Percentiles rank a stretch among this genome's conserved stretches.
Evolutionary conservation across 768 basidiomycete genomes (phyloP).

Genomic region (Cyclocybe aegerita): DNA sequence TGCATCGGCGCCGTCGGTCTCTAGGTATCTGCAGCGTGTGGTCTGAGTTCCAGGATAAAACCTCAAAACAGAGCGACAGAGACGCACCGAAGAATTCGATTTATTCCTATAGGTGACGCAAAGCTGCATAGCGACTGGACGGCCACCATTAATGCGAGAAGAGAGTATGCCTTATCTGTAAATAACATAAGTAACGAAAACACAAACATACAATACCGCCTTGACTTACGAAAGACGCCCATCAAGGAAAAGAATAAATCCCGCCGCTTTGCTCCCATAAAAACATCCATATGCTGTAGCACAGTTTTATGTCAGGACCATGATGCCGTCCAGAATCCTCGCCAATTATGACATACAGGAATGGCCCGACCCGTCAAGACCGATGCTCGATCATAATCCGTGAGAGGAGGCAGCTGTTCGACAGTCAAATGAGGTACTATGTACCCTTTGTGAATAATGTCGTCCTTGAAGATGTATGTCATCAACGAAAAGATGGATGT

Average conservation of each 20-base stretch:
- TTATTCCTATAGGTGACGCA: slow-evolving; percentile 34
- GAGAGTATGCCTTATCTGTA: slow-evolving; percentile 22
- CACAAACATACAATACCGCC: background rate
- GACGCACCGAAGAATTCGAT: slow-evolving; percentile 34
- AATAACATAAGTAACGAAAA: background rate
- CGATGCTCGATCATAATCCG: slow-evolving; percentile 47
- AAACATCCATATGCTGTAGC: slow-evolving; percentile 35
- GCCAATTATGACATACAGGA: slow-evolving; percentile 18
- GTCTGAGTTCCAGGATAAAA: background rate
- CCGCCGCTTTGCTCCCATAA: slow-evolving; percentile 33
- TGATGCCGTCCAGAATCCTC: no score
- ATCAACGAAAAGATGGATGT: slow-evolving; percentile 40
- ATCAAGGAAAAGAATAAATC: slow-evolving; percentile 49
- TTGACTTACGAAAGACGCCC: slow-evolving; percentile 28
- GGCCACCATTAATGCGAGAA: slow-evolving; percentile 12
- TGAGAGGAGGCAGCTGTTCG: slow-evolving; percentile 58
- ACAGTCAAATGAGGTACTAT: slow-evolving; percentile 38
- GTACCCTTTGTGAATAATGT: slow-evolving; percentile 41
- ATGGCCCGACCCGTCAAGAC: slow-evolving; percentile 16
- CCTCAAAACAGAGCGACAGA: background rate
- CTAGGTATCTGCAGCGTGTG: slow-evolving; percentile 47
- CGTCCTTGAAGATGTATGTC: slow-evolving; percentile 53
- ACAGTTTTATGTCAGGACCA: no score
- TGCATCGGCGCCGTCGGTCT: slow-evolving; percentile 44
- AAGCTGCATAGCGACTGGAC: slow-evolving; percentile 25